Percentiles rank a stretch among this genome's conserved stretches.
Evolutionary conservation across 495 filamentous ascomycete genomes (phyloP).

Genomic region (Lentithecium fluviatile): DNA sequence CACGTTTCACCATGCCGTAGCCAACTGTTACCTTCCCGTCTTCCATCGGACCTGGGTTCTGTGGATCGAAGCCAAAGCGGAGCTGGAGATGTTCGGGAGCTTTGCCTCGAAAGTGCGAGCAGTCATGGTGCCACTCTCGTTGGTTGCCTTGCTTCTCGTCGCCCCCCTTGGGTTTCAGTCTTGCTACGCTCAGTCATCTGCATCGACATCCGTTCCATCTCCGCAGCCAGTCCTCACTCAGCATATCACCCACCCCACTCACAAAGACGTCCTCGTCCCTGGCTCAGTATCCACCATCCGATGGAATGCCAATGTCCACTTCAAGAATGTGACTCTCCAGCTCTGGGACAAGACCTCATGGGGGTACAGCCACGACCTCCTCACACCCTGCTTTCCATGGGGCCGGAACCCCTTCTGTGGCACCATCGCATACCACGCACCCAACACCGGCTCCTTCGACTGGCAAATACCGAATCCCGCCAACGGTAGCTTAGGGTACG

Average conservation of each 20-base stretch:
- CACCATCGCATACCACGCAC: slow-evolving; percentile 18
- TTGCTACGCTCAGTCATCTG: not conserved
- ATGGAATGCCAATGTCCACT: slow-evolving; percentile 11
- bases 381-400: slow-evolving; percentile 19
- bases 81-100: too few species aligned
- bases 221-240: not conserved
- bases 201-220: not conserved
- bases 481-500: not conserved
- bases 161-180: not conserved
- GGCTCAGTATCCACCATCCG: slow-evolving; percentile 8
- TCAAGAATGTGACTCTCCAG: slow-evolving; percentile 25
- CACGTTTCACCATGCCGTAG: too few species aligned
- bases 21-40: too few species aligned
- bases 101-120: too few species aligned
- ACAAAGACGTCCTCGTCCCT: slow-evolving; percentile 1
- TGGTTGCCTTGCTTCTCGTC: too few species aligned
- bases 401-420: slow-evolving; percentile 20
- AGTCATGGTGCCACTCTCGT: too few species aligned
- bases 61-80: too few species aligned
- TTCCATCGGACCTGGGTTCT: too few species aligned
- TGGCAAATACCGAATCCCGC: slow-evolving; percentile 20
- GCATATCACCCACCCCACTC: slow-evolving; percentile 9
- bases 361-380: slow-evolving; percentile 21
- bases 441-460: slow-evolving; percentile 17
- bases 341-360: slow-evolving; percentile 25